phyloP scores from a whole-genome alignment of 257 asterid species.

The Jacaranda mimosifolia region DNA sequence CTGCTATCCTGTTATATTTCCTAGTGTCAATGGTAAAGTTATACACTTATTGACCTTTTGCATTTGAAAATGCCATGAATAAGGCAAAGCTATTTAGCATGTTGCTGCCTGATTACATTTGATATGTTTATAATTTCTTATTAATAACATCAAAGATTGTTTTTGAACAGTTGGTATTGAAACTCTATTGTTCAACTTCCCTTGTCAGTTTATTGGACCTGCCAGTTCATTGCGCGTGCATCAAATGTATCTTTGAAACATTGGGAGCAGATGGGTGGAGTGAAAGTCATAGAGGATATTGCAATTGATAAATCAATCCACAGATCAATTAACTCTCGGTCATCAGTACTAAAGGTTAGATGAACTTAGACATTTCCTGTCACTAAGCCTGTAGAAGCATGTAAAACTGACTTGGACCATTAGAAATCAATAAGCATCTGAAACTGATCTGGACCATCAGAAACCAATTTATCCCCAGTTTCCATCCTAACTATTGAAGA shows the following conservation, averaged over 20 bases:
- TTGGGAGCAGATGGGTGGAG: constrained; percentile 96
- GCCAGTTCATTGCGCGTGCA: constrained; percentile 96
- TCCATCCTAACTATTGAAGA: no score
- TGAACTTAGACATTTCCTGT: constrained; percentile 14
- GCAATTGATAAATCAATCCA: constrained; percentile 86
- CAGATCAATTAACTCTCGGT: constrained; percentile 78
- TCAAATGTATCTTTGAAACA: constrained; percentile 87
- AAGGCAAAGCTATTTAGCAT: not conserved
- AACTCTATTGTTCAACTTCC: not conserved
- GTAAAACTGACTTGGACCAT: not conserved
- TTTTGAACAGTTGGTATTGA: not conserved
- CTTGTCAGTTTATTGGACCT: constrained; percentile 88
- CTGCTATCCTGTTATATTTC: constrained; percentile 95
- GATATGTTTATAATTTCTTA: constrained; percentile 2
- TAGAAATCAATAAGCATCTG: not conserved
- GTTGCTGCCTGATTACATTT: not conserved
- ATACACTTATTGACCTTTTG: not conserved
- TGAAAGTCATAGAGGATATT: constrained; percentile 77
- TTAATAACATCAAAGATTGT: not conserved
- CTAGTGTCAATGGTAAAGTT: constrained; percentile 86
- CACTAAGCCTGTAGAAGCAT: constrained; percentile 14
- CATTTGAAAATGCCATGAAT: not conserved
- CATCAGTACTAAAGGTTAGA: constrained; percentile 88
- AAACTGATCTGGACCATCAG: not conserved
- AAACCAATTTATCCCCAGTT: no score